Conservation (phyloP, 345 rosid genomes). For the Lumnitzera littorea region DNA sequence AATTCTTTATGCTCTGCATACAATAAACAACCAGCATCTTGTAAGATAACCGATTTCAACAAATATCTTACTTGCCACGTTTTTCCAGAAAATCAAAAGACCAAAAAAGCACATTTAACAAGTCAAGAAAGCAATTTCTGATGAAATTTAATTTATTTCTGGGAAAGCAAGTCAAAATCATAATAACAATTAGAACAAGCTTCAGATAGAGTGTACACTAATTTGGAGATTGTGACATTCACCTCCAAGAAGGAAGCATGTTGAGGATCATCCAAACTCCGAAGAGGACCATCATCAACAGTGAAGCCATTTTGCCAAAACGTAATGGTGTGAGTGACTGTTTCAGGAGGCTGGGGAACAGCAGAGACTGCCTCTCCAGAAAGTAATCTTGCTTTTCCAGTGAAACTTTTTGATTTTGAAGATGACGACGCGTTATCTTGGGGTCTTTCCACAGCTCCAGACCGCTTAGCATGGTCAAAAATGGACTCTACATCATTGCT, state of each 20-base stretch:
- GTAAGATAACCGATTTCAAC: too few species aligned
- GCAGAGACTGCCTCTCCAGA: slow-evolving; percentile 62
- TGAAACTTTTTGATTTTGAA: slow-evolving; percentile 60
- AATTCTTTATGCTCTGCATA: slow-evolving; percentile 65
- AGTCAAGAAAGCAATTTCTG: too few species aligned
- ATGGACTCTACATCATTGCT: slow-evolving; percentile 53
- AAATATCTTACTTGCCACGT: too few species aligned
- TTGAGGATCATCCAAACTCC: slow-evolving; percentile 69
- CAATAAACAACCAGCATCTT: slow-evolving; percentile 1
- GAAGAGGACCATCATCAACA: slow-evolving; percentile 74
- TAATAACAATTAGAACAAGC: too few species aligned
- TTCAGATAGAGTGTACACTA: too few species aligned
- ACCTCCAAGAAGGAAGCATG: slow-evolving; percentile 85
- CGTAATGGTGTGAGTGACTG: slow-evolving; percentile 52
- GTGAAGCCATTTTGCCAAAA: slow-evolving; percentile 96
- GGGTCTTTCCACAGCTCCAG: slow-evolving; percentile 60
- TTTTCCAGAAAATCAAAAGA: background rate
- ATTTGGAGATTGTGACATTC: slow-evolving; percentile 1
- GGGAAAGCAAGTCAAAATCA: too few species aligned
- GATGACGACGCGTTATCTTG: slow-evolving; percentile 32
- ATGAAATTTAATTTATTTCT: too few species aligned
- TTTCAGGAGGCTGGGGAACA: slow-evolving; percentile 52
- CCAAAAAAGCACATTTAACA: too few species aligned
- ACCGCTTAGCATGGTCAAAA: slow-evolving; percentile 56
- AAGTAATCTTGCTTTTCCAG: slow-evolving; percentile 66